Conservation (phyloP, 306 rosid genomes). For the Cotoneaster glaucophyllus region DNA sequence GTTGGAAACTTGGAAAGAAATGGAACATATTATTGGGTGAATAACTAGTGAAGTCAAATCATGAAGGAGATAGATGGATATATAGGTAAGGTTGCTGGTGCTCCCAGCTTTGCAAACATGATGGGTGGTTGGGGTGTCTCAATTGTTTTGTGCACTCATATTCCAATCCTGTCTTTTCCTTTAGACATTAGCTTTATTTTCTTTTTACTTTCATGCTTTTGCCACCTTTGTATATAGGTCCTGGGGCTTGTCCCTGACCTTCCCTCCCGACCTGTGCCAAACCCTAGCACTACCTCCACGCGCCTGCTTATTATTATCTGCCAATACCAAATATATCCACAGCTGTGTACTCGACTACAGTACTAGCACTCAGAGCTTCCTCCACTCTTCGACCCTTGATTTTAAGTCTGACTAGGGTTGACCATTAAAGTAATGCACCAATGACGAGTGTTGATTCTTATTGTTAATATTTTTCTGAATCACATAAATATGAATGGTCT, state of each 20-base stretch:
- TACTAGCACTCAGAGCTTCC: neutral
- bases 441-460: neutral
- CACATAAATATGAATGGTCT: neutral
- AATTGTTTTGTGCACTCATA: conserved; percentile 30
- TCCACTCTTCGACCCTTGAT: neutral
- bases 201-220: conserved; percentile 7
- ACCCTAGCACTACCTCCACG: neutral
- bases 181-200: neutral
- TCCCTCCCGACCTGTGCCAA: neutral
- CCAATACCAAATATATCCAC: no score
- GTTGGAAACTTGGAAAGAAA: neutral
- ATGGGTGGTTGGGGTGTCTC: conserved; percentile 92
- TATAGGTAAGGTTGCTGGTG: conserved; percentile 35
- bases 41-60: conserved; percentile 15
- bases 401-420: neutral
- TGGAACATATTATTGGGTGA: neutral
- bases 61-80: neutral
- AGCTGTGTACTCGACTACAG: no score
- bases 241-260: neutral
- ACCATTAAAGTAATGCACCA: neutral
- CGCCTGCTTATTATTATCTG: neutral
- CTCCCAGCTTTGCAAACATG: conserved; percentile 59
- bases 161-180: conserved; percentile 50
- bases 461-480: no score
- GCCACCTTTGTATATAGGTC: conserved; percentile 6